Base-by-base conservation (phyloP, 352 stramenopile species). In the Elongisporangium prolatum region DNA sequence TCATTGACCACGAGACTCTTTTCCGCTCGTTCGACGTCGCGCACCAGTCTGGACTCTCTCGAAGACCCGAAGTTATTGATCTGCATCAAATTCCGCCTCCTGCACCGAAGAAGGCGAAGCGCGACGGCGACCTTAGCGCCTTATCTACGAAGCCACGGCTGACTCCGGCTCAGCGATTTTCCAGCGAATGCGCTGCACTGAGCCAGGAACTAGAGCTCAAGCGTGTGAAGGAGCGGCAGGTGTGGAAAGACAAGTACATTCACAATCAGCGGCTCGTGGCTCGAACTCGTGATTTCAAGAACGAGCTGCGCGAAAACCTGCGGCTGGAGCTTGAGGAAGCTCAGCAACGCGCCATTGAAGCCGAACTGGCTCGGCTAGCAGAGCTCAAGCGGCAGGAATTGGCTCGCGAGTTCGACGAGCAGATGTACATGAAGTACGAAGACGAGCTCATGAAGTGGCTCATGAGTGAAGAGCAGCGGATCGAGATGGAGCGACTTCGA, bases 391-490 rank as follows among this genome's bases (percentile, higher is more conserved):
- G 62, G 3, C 60, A 74, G 11, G 79, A 87, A 37, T 54, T 67
- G 5, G 67, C 74, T 22, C 74, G 69, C 3, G 75, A 91, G 63
- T 60, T 74, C 38, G 67, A 80, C 24, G 81, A 91, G 64, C 63
- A 57, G 25, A 65, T 82, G 51, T 65, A 69, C 38, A 87, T 91
- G 73, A 74, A 83, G 60, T 91, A 88, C 61, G 77, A 91, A 57
- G 79, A 91, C 49, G 75, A 89, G 54, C 73, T 72, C 57, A 84
- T 72, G 68, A 62, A 65, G 34, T 91, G 81, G 81, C 53, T 86
- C 52, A 56, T 78, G 18, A 64, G 56, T 8, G 79, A 91, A 50
- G 64, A 78, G 50, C 50, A 60, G 20, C 67, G 81, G 4, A 50
- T 91, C 17, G 77, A 86, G 53, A 48, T 54, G 10, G 77, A 87